A percentile compares a stretch with the other conserved stretches of the same genome.
These are phyloP conservation scores for Naegleria fowleri DNA, from an alignment of 208 protist species.

Conservation along the genomic window DNA sequence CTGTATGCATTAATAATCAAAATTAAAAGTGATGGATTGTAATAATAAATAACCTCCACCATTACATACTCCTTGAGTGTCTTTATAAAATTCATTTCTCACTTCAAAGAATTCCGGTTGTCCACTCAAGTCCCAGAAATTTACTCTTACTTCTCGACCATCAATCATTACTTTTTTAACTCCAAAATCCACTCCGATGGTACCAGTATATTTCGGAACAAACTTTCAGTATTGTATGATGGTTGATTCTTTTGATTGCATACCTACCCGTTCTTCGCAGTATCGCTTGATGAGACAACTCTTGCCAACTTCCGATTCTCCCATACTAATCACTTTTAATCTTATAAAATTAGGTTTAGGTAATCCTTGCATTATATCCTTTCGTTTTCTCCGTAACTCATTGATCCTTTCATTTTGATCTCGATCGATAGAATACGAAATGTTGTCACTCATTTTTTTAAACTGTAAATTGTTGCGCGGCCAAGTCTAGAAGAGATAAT, in stretches of 20 bases:
- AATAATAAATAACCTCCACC: not conserved
- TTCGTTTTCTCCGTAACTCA: not conserved
- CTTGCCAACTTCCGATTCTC: conserved; percentile 78
- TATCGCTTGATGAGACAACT: conserved; percentile 91
- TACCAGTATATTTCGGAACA: conserved; percentile 86
- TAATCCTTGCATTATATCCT: conserved; percentile 4
- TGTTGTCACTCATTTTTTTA: not conserved
- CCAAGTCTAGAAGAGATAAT: too few species aligned
- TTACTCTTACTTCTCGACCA: conserved; percentile 66
- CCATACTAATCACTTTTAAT: conserved; percentile 80
- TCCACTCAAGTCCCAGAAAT: conserved; percentile 92
- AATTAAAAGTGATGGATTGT: not conserved
- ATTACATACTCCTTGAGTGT: conserved; percentile 74
- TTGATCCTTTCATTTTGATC: not conserved
- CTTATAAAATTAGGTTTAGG: conserved; percentile 44
- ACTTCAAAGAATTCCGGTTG: conserved; percentile 75
- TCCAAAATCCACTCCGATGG: conserved; percentile 94
- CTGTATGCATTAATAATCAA: not conserved
- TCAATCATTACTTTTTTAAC: conserved; percentile 72
- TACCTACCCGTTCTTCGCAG: conserved; percentile 69
- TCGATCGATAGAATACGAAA: not conserved
- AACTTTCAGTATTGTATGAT: conserved; percentile 58
- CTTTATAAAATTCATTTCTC: conserved; percentile 91
- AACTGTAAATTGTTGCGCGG: not conserved
- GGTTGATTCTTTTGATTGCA: not conserved